Evolutionary conservation across 208 protist species (phyloP).

Genomic region (Endotrypanum monterogeii): DNA sequence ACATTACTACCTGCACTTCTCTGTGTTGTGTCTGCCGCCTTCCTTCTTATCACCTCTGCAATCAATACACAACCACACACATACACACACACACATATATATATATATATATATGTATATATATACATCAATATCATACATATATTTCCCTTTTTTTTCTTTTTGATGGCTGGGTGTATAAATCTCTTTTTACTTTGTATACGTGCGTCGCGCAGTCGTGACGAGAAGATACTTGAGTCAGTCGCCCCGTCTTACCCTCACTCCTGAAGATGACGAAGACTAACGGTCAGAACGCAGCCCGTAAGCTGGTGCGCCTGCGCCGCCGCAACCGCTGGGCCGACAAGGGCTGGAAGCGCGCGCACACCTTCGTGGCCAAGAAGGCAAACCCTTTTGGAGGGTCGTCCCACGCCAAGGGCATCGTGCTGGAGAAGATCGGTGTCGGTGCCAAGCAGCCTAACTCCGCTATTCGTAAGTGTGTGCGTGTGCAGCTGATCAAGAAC

Average conservation of each 20-base stretch:
- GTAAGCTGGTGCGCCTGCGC: conserved; percentile 96
- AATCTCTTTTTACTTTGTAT: too few relatives aligned
- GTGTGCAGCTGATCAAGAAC: conserved; percentile 99
- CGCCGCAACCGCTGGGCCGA: conserved; percentile 97
- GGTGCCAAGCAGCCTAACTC: conserved; percentile 99
- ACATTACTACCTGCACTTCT: background rate
- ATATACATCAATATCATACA: too few relatives aligned
- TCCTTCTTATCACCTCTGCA: background rate
- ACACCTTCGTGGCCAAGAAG: conserved; percentile 96
- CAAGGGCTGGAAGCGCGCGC: conserved; percentile 98
- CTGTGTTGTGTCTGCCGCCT: background rate
- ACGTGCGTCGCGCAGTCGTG: too few relatives aligned
- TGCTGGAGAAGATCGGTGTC: conserved; percentile 99
- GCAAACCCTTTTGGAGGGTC: conserved; percentile 98
- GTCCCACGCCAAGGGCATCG: conserved; percentile 99
- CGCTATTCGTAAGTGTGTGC: conserved; percentile 99
- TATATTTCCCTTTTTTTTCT: too few relatives aligned
- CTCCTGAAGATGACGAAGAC: conserved; percentile 92
- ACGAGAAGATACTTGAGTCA: background rate
- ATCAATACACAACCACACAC: background rate
- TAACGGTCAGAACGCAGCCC: conserved; percentile 96
- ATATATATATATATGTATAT: too few relatives aligned
- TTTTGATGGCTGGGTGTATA: too few relatives aligned
- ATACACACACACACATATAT: too few relatives aligned
- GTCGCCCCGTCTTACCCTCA: background rate